These are phyloP conservation scores for Cephalotrichum gorgonifer DNA, from an alignment of 2,329 filamentous ascomycete genomes.

Conservation along the genomic window DNA sequence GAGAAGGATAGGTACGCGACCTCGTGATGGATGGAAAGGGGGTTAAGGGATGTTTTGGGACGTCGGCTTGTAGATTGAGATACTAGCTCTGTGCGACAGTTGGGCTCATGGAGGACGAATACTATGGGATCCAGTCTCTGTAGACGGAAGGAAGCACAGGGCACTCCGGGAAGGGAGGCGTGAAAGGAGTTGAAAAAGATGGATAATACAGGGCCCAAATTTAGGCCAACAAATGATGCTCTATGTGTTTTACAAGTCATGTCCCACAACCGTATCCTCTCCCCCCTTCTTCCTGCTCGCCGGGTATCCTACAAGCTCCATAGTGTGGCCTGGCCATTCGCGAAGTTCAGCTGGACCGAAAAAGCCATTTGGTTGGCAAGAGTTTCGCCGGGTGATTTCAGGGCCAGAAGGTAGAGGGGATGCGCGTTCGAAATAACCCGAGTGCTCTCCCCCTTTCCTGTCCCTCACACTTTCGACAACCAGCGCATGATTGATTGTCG, in stretches of 20 bases:
- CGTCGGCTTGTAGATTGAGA: not conserved
- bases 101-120: not conserved
- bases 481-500: no score
- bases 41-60: not conserved
- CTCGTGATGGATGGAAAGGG: not conserved
- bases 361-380: not conserved
- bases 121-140: not conserved
- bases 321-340: no score
- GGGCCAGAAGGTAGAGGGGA: no score
- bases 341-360: not conserved
- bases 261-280: not conserved
- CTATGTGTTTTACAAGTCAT: slow-evolving; percentile 3
- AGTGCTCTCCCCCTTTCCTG: no score
- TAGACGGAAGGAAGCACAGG: not conserved
- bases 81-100: not conserved
- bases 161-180: not conserved
- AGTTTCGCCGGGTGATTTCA: no score
- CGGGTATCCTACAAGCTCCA: not conserved
- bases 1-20: slow-evolving; percentile 30
- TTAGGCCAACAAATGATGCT: not conserved
- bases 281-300: not conserved
- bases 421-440: no score
- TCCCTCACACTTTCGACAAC: no score
- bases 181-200: not conserved
- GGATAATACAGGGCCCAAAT: slow-evolving; percentile 5